Conservation (phyloP, 768 basidiomycete genomes). For the Termitomyces sp. region DNA sequence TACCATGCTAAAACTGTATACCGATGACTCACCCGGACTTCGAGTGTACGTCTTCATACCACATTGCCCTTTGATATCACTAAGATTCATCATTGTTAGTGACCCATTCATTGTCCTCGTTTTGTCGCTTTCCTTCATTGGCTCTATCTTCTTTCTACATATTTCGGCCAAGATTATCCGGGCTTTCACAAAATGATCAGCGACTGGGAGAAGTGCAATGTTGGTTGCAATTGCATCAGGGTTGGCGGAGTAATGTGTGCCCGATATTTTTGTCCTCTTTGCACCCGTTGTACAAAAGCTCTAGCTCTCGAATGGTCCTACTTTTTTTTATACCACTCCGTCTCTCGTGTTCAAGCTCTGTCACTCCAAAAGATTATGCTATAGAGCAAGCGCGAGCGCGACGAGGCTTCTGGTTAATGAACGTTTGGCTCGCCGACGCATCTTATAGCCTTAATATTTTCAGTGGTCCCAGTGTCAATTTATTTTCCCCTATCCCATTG, state of each 20-base stretch:
- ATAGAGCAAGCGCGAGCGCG: neutral
- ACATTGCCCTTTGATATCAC: neutral
- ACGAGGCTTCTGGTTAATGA: neutral
- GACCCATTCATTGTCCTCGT: slow-evolving; percentile 97
- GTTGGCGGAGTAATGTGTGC: slow-evolving; percentile 7
- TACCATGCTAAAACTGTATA: slow-evolving; percentile 99
- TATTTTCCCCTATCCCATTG: neutral
- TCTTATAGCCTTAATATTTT: neutral
- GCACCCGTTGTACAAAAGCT: slow-evolving; percentile 33
- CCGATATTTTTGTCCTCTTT: slow-evolving; percentile 27
- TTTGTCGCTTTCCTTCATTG: slow-evolving; percentile 94
- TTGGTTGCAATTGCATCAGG: slow-evolving; percentile 1
- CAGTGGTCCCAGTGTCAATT: neutral
- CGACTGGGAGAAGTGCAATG: neutral
- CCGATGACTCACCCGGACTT: slow-evolving; percentile 94
- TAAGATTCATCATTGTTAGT: slow-evolving; percentile 31
- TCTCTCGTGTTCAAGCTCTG: slow-evolving; percentile 1
- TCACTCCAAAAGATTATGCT: neutral
- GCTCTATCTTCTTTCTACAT: slow-evolving; percentile 97
- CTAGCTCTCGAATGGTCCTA: slow-evolving; percentile 22
- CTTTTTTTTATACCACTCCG: slow-evolving; percentile 30
- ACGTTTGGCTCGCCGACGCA: neutral
- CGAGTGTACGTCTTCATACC: slow-evolving; percentile 72
- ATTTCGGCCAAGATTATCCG: slow-evolving; percentile 94
- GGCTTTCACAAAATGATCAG: slow-evolving; percentile 72